Evolutionary conservation across 1,284 basidiomycete species (phyloP).

Genomic region (Phenoliferia sp.): DNA sequence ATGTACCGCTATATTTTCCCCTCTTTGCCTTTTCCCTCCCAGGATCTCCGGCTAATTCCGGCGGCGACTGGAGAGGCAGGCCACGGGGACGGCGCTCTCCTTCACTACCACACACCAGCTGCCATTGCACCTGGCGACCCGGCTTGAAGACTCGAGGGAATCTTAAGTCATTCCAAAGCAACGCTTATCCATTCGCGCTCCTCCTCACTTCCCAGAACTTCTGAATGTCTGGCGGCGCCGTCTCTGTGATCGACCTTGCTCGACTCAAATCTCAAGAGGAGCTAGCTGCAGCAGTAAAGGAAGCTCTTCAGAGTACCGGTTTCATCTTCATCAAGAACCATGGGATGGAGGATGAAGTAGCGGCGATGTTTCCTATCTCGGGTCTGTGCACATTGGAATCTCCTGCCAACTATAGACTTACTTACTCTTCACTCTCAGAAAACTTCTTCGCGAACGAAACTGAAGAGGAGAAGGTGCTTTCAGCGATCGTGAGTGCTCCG

Average conservation of each 20-base stretch:
- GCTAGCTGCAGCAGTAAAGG: constrained; percentile 17
- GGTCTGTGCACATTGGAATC: constrained; percentile 1
- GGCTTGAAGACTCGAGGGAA: too few species aligned
- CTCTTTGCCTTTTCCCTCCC: too few species aligned
- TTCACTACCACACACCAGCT: too few species aligned
- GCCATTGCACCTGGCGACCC: too few species aligned
- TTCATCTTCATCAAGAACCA: constrained; percentile 24
- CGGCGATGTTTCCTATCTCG: constrained; percentile 20
- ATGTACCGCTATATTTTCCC: too few species aligned
- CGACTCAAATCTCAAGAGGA: neutral
- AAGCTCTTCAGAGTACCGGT: constrained; percentile 7
- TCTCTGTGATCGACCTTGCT: constrained; percentile 19
- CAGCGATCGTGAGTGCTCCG: constrained; percentile 15
- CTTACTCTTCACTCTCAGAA: constrained; percentile 1
- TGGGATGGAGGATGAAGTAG: constrained; percentile 21
- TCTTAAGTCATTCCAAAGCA: too few species aligned
- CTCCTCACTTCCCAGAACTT: neutral
- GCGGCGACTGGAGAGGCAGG: too few species aligned
- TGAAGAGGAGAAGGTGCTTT: constrained; percentile 14
- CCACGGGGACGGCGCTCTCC: too few species aligned
- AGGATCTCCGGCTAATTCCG: too few species aligned
- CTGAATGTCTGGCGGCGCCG: neutral
- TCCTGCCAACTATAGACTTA: rapidly evolving
- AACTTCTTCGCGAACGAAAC: constrained; percentile 25
- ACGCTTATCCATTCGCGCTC: neutral